Evolutionary conservation across 768 basidiomycete species (phyloP), one percentile per base, ranked within the genome.

Genomic region (Kwoniella sp.): DNA sequence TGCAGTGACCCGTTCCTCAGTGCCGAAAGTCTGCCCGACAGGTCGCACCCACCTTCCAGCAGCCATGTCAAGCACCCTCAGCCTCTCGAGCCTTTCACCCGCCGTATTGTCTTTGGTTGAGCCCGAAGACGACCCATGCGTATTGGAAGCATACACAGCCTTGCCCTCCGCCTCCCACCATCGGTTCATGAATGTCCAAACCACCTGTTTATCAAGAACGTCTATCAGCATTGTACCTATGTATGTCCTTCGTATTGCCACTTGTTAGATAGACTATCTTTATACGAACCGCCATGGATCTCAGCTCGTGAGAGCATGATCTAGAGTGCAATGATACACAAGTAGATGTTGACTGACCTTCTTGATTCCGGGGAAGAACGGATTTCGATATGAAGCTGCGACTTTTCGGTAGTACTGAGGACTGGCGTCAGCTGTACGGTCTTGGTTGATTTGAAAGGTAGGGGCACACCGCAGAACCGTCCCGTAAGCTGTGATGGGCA

Each of bases 321-420:
- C 34, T 13, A 34, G n/a, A n/a, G n/a, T 11, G 28, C 26, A 61
- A 85, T 86, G 81, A 83, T 74, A 84, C 85, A 22, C 87, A 76
- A 86, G 85, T 86, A 28, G 83, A 73, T 67, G 84, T 84, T 23
- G 87, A 78, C 74, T 85, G 85, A 76, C 77, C 29, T 84, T 84
- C 63, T 86, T 84, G 58, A 89, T 83, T 5, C 87, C 88, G 1
- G 86, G 87, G 67, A 86, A 89, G 79, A 89, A 89, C 0, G 89
- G 88, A 72, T 90, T 90, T 13, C 88, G 85, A 78, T 90, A 89
- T 11, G 85, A 86, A 22, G 86, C 79, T n/a, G 86, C 86, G 0
- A 89, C 87, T 81, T 86, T 86, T 51, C 80, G 83, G 73, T 88
- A 87, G 72, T 87, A 88, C 87, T 88, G 34, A 58, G 28, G 7